Percentiles rank a stretch among this genome's conserved stretches.
These are phyloP conservation scores for Camelina laxa DNA, from an alignment of 345 rosid species.

Conservation along the genomic window DNA sequence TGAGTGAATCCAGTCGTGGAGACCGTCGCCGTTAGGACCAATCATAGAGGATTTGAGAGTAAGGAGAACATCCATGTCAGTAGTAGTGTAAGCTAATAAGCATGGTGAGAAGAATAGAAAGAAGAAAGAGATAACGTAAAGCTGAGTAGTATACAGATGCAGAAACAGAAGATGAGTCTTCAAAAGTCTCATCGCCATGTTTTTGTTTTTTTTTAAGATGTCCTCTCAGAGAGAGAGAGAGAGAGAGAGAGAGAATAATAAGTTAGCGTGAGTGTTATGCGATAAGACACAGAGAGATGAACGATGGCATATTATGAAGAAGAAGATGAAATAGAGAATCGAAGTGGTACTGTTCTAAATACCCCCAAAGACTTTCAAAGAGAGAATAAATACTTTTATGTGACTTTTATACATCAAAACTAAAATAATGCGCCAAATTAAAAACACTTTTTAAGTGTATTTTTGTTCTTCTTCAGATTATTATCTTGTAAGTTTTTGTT, in stretches of 20 bases:
- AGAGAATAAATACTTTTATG: slow-evolving; percentile 33
- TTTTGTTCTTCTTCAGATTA: not conserved
- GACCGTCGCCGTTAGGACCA: slow-evolving; percentile 60
- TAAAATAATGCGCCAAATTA: slow-evolving; percentile 13
- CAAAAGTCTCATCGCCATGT: slow-evolving; percentile 40
- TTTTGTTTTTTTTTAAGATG: not conserved
- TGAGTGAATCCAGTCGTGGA: slow-evolving; percentile 68
- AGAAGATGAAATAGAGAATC: slow-evolving; percentile 48
- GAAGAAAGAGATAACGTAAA: slow-evolving; percentile 25
- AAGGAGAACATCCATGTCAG: slow-evolving; percentile 64
- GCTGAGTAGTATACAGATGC: slow-evolving; percentile 10
- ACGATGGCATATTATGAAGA: slow-evolving; percentile 35
- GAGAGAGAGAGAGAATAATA: slow-evolving; percentile 12
- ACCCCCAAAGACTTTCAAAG: slow-evolving; percentile 14
- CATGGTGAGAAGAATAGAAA: slow-evolving; percentile 39
- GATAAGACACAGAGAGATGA: slow-evolving; percentile 22
- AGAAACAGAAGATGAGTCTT: slow-evolving; percentile 25
- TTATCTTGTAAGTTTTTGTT: slow-evolving; percentile 8
- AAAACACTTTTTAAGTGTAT: not conserved
- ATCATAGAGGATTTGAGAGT: slow-evolving; percentile 68
- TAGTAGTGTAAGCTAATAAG: slow-evolving; percentile 39
- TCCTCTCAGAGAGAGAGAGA: not conserved
- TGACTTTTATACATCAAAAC: slow-evolving; percentile 23
- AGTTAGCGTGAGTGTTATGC: slow-evolving; percentile 47
- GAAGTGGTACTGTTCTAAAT: slow-evolving; percentile 44